Conservation (phyloP, 2,329 filamentous ascomycete genomes). For the Torrubiella hemipterigena region DNA sequence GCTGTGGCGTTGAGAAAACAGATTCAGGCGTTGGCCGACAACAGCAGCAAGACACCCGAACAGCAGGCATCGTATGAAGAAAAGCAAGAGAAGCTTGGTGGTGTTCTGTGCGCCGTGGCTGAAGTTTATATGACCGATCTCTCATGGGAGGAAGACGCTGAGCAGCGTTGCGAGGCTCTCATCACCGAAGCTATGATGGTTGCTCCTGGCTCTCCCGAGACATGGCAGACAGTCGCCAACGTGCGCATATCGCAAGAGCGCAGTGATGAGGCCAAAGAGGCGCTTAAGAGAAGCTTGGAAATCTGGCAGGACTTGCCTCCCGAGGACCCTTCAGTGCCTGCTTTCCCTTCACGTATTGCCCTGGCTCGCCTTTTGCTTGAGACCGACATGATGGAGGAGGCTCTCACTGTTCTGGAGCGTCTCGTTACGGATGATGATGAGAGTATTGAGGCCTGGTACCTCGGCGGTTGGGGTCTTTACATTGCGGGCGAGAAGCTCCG, state of each 20-base stretch:
- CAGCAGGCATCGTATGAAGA: slow-evolving; percentile 40
- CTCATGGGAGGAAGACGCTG: slow-evolving; percentile 84
- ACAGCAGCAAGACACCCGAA: slow-evolving; percentile 22
- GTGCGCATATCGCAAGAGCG: slow-evolving; percentile 82
- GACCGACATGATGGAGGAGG: slow-evolving; percentile 73
- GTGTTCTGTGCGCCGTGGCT: slow-evolving; percentile 84
- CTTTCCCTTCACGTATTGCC: slow-evolving; percentile 76
- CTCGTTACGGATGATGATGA: slow-evolving; percentile 81
- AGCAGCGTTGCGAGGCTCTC: slow-evolving; percentile 74
- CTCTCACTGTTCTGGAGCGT: slow-evolving; percentile 72
- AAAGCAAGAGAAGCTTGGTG: slow-evolving; percentile 71
- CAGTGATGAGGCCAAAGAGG: slow-evolving; percentile 65
- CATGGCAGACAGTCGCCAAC: slow-evolving; percentile 90
- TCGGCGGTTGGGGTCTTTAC: slow-evolving; percentile 88
- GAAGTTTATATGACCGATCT: slow-evolving; percentile 99
- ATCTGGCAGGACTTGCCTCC: slow-evolving; percentile 73
- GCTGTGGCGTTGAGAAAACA: slow-evolving; percentile 60
- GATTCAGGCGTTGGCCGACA: slow-evolving; percentile 50
- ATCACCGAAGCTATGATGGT: slow-evolving; percentile 84
- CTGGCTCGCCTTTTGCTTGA: slow-evolving; percentile 82
- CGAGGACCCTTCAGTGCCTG: slow-evolving; percentile 61
- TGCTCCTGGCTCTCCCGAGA: slow-evolving; percentile 70
- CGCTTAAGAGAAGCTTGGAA: slow-evolving; percentile 66
- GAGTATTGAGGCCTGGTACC: slow-evolving; percentile 93
- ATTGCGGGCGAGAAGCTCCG: slow-evolving; percentile 59